A percentile compares a stretch with the other conserved stretches of the same genome.
Conservation (phyloP, 2,329 filamentous ascomycete species). For the Chrysoporthe puriensis region DNA sequence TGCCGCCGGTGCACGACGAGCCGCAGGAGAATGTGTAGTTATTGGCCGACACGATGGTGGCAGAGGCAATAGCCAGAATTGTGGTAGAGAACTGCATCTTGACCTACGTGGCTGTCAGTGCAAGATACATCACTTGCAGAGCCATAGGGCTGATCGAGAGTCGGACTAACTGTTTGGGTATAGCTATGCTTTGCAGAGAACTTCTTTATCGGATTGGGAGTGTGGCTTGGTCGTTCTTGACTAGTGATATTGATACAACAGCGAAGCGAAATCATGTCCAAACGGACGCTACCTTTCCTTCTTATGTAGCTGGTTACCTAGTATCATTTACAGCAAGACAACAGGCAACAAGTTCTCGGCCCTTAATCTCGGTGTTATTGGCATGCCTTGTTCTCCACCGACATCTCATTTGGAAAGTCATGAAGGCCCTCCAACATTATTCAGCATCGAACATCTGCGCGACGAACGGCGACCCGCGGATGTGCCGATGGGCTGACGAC, state of each 20-base stretch:
- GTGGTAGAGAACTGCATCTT: conserved; percentile 16
- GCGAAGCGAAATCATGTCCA: background rate
- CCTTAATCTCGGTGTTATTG: conserved; percentile 1
- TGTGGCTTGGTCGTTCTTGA: background rate
- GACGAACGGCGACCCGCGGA: background rate
- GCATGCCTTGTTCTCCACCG: background rate
- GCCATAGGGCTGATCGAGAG: background rate
- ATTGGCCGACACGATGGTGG: conserved; percentile 14
- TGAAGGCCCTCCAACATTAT: background rate
- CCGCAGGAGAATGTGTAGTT: conserved; percentile 26
- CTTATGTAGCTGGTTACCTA: background rate
- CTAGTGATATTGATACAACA: background rate
- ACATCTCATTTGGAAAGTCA: background rate
- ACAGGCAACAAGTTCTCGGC: background rate
- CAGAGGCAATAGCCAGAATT: conserved; percentile 18
- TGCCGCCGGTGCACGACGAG: conserved; percentile 18
- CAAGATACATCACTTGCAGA: background rate
- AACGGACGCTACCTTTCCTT: background rate
- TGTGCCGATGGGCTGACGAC: conserved; percentile 3
- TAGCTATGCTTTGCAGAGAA: background rate
- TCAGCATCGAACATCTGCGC: background rate
- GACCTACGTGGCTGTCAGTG: background rate
- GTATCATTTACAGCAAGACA: background rate
- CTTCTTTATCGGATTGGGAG: background rate
- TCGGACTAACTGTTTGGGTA: background rate